Conservation (phyloP, 2,329 filamentous ascomycete species). For the Colletotrichum karsti region DNA sequence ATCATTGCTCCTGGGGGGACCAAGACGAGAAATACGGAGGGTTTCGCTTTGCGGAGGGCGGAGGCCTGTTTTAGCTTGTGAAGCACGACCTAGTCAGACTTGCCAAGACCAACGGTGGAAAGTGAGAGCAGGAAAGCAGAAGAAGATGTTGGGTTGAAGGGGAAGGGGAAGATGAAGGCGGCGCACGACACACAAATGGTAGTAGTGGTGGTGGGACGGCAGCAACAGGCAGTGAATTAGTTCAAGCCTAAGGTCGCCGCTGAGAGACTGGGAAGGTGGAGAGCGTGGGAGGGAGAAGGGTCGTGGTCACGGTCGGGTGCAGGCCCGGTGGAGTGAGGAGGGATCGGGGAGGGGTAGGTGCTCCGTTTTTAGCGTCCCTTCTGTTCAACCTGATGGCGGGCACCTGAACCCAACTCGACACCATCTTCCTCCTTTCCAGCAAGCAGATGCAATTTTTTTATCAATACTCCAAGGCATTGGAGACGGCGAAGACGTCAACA, state of each 20-base stretch:
- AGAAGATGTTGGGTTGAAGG: background rate
- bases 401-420: background rate
- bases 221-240: background rate
- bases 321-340: background rate
- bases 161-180: constrained; percentile 7
- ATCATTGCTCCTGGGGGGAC: constrained; percentile 31
- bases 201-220: constrained; percentile 3
- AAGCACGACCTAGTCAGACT: constrained; percentile 26
- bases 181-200: constrained; percentile 5
- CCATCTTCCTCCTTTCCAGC: too few relatives aligned
- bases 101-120: constrained; percentile 20
- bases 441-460: too few relatives aligned
- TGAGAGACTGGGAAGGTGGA: too few relatives aligned
- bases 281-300: background rate
- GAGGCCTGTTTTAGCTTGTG: constrained; percentile 14
- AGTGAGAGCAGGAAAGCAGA: background rate
- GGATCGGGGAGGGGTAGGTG: constrained; percentile 18
- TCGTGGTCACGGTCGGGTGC: background rate
- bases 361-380: constrained; percentile 6
- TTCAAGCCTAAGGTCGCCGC: background rate
- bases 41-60: constrained; percentile 11
- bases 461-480: too few relatives aligned
- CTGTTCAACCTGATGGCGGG: background rate
- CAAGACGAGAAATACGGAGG: constrained; percentile 15
- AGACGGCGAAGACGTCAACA: too few relatives aligned